phyloP scores from a whole-genome alignment of 139 green algal species.

The Gonium pectorale region DNA sequence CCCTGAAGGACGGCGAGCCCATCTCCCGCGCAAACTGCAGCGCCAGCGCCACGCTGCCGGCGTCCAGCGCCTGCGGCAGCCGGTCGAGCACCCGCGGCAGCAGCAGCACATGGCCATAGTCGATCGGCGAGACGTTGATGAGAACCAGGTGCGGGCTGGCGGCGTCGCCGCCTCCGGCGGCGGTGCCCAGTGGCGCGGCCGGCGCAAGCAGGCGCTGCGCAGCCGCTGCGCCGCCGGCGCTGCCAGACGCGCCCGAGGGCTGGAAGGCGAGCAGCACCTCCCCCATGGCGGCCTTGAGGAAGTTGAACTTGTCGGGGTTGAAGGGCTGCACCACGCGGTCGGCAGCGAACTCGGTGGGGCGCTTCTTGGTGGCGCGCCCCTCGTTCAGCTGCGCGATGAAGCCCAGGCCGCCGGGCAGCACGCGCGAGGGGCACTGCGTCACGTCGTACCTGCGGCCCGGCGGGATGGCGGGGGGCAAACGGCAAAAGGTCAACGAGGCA shows the following conservation, averaged over 20 bases:
- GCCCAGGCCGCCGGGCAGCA: conserved; percentile 79
- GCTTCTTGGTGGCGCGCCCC: conserved; percentile 95
- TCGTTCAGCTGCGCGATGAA: conserved; percentile 95
- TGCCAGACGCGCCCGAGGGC: not conserved
- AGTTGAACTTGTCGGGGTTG: conserved; percentile 98
- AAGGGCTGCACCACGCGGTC: conserved; percentile 94
- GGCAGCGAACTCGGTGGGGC: conserved; percentile 95
- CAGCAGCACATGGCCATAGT: conserved; percentile 99
- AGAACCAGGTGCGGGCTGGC: conserved; percentile 88
- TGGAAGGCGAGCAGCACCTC: conserved; percentile 97
- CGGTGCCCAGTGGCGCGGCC: not conserved
- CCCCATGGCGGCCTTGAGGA: conserved; percentile 91
- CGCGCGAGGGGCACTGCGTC: conserved; percentile 87
- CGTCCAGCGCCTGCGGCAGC: conserved; percentile 77
- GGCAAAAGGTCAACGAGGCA: too few species aligned
- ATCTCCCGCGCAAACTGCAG: conserved; percentile 91
- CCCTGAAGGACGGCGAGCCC: conserved; percentile 92
- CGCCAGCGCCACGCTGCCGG: conserved; percentile 78
- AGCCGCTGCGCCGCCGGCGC: not conserved
- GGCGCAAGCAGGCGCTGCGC: not conserved
- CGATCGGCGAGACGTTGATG: conserved; percentile 98
- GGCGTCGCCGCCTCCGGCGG: not conserved
- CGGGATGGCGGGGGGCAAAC: too few species aligned
- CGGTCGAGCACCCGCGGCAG: conserved; percentile 87
- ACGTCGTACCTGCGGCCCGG: conserved; percentile 92